Base-by-base conservation (phyloP, 108 stramenopile genomes). In the Parietichytrium sp. region DNA sequence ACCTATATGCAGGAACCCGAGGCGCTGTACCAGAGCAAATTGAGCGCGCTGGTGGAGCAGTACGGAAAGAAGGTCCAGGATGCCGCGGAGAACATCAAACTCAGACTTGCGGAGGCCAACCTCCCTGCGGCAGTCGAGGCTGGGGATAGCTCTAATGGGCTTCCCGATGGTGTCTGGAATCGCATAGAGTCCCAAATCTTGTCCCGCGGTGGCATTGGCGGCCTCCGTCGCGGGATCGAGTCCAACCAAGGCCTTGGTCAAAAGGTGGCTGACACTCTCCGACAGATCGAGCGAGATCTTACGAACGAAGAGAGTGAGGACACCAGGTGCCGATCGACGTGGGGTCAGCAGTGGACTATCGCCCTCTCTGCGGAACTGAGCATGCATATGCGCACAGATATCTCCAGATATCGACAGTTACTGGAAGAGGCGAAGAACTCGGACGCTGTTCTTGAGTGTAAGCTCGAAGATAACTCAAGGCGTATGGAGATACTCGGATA, bases 61-160 rank as follows among this genome's bases (percentile, higher is more conserved):
- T 72, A 23, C 45, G 61, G 61, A 6, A 72, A 72, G 38, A 72
- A 27, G 61, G 61, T 72, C 16, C 61, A 72, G 61, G 61, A 72
- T 25, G 61, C 61, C 33, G 23, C 38, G 6, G 61, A 72, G 6
- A 45, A 16, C 1, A 42, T 72, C 13, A 72, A 72, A 42, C 61
- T 72, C 8, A 33, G 61, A 10, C 61, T 72, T 20, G 36, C 61
- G 38, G 61, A 72, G 33, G 61, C 61, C 29, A 42, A 42, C 38
- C 42, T 72, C 20, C 61, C 61, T 27, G 61, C 61, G 20, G 61
- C 61, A 10, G 61, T 72, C 10, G 61, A 72, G 42, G 61, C 61
- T 6, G 61, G 61, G 10, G 61, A 72, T 2, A n/a, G 38, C 61
- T 72, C 61, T n/a, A n/a, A 72, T 25, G 61, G 61, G 38, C 10